Evolutionary conservation across 257 asterid genomes (phyloP).

Genomic region (Solanum tarijense): DNA sequence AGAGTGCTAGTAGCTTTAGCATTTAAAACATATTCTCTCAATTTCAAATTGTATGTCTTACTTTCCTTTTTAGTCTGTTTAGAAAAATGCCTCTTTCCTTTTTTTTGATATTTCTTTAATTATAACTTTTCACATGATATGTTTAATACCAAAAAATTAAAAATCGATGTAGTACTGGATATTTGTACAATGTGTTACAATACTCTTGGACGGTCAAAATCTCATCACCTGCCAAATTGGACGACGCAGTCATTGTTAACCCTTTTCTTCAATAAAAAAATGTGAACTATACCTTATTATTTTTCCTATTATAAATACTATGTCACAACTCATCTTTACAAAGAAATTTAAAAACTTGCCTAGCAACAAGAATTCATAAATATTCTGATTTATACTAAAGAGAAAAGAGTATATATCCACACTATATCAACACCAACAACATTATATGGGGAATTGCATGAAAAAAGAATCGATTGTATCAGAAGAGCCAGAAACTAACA

Average conservation of each 20-base stretch:
- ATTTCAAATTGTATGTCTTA: too few relatives aligned
- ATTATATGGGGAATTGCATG: conserved; percentile 49
- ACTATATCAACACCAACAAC: not conserved
- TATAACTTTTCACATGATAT: too few relatives aligned
- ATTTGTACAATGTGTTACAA: too few relatives aligned
- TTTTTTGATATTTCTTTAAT: too few relatives aligned
- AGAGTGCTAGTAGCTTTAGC: too few relatives aligned
- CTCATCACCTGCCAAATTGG: not conserved
- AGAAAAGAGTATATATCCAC: not conserved
- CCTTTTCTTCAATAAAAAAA: not conserved
- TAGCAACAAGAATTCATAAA: not conserved
- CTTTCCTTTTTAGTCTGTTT: too few relatives aligned
- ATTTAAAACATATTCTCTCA: too few relatives aligned
- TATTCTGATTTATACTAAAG: not conserved
- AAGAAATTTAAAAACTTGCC: not conserved
- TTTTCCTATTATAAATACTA: not conserved
- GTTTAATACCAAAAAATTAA: too few relatives aligned
- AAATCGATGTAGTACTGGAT: too few relatives aligned
- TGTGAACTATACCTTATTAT: not conserved
- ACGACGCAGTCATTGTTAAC: not conserved
- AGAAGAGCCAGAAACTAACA: not conserved
- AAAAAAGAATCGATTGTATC: conserved; percentile 9
- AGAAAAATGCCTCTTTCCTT: too few relatives aligned
- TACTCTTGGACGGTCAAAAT: not conserved
- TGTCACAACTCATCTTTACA: not conserved